A percentile compares a stretch with the other conserved stretches of the same genome.
Conservation (phyloP, 225 moss, liverwort and hornwort species). For the Lunularia cruciata region DNA sequence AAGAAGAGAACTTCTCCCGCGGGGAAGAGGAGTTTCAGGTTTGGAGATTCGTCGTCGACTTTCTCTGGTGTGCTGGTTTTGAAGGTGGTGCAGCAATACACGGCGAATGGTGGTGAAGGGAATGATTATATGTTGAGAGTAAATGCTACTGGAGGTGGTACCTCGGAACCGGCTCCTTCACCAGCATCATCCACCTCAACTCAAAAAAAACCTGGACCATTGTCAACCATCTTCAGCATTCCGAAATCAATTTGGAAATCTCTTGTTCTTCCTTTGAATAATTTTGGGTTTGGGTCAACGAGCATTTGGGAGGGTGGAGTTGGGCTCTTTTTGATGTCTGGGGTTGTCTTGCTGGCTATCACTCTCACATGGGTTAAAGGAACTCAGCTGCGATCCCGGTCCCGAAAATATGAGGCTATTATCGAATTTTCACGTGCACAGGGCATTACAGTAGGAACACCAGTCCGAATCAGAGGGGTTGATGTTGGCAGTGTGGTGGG, state of each 20-base stretch:
- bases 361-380: conserved; percentile 87
- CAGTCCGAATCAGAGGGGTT: conserved; percentile 96
- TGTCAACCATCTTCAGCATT: conserved; percentile 29
- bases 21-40: neutral
- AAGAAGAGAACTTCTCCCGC: neutral
- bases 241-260: conserved; percentile 64
- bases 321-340: conserved; percentile 74
- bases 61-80: conserved; percentile 16
- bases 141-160: conserved; percentile 15
- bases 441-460: conserved; percentile 92
- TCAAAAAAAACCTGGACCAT: conserved; percentile 37
- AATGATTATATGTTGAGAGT: conserved; percentile 24
- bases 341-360: conserved; percentile 64
- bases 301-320: conserved; percentile 98
- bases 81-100: conserved; percentile 25
- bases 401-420: conserved; percentile 68
- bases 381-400: conserved; percentile 66
- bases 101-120: conserved; percentile 14
- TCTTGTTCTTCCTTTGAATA: conserved; percentile 58
- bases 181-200: conserved; percentile 38
- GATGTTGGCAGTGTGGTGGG: conserved; percentile 86
- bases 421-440: conserved; percentile 90
- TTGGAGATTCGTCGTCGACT: conserved; percentile 7
- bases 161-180: conserved; percentile 25
- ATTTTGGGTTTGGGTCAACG: conserved; percentile 91